A percentile compares a stretch with the other conserved stretches of the same genome.
These are phyloP conservation scores for Berberis thunbergii DNA, from an alignment of 164 flowering plant genomes.

Conservation along the genomic window DNA sequence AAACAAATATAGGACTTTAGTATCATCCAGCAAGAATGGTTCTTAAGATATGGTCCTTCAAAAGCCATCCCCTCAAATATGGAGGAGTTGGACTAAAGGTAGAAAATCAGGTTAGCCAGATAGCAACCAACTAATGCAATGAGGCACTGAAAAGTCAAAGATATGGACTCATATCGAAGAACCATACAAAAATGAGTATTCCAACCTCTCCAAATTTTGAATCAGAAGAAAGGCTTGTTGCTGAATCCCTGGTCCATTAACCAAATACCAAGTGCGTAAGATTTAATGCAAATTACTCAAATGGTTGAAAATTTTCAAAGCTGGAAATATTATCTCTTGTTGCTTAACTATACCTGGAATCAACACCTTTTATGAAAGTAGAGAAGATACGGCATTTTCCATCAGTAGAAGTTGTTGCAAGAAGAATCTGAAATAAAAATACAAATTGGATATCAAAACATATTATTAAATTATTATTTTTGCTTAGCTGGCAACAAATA, in stretches of 20 bases:
- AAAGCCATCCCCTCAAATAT: no score
- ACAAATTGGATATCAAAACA: conserved; percentile 6
- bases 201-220: conserved; percentile 94
- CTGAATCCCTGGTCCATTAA: conserved; percentile 50
- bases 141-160: no score
- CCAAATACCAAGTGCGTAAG: conserved; percentile 8
- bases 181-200: conserved; percentile 1
- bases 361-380: conserved; percentile 96
- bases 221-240: conserved; percentile 45
- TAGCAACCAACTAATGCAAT: no score
- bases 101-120: no score
- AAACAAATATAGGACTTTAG: no score
- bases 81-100: no score
- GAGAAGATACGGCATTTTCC: conserved; percentile 95
- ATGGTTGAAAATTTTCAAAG: neutral
- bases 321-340: neutral
- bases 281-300: neutral
- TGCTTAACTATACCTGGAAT: conserved; percentile 45
- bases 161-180: neutral
- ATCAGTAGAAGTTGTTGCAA: conserved; percentile 97
- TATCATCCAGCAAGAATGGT: no score
- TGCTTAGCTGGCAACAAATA: neutral
- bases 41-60: no score
- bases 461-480: neutral
- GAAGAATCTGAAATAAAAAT: conserved; percentile 47